phyloP scores from a whole-genome alignment of 2,329 filamentous ascomycete species.

The Pseudogymnoascus sp. region DNA sequence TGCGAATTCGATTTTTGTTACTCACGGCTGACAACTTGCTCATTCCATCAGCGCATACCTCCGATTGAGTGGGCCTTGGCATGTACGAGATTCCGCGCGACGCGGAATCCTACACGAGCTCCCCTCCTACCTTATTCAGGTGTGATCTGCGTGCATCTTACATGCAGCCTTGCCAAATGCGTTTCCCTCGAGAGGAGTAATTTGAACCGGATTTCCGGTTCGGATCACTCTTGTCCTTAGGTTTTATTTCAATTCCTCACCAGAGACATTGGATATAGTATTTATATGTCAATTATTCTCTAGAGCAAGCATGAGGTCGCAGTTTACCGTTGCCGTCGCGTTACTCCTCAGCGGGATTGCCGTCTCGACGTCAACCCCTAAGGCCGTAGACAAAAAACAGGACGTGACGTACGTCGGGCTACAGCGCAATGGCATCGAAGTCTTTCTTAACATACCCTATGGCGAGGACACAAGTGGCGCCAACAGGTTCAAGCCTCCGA shows the following conservation, averaged over 20 bases:
- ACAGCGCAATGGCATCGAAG: constrained; percentile 37
- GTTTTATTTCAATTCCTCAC: not conserved
- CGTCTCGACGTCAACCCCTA: not conserved
- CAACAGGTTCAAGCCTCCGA: constrained; percentile 41
- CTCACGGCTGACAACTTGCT: not conserved
- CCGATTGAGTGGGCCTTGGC: not conserved
- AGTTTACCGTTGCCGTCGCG: not conserved
- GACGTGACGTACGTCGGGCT: constrained; percentile 38
- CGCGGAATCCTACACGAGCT: not conserved
- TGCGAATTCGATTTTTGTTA: not conserved
- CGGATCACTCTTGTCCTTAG: not conserved
- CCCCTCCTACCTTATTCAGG: not conserved
- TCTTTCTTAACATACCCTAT: constrained; percentile 42
- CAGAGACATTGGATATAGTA: not conserved
- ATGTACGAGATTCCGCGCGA: not conserved
- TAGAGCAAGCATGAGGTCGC: not conserved
- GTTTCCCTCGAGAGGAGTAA: not conserved
- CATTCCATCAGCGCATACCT: not conserved
- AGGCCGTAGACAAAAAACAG: constrained; percentile 19
- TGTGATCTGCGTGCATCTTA: constrained; percentile 1
- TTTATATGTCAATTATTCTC: not conserved
- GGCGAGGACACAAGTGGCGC: constrained; percentile 39
- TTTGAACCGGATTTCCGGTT: not conserved
- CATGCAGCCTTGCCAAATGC: not conserved
- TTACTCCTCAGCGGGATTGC: not conserved